These are phyloP conservation scores for Baudoinia panamericana DNA, from an alignment of 495 filamentous ascomycete species.

Conservation along the genomic window DNA sequence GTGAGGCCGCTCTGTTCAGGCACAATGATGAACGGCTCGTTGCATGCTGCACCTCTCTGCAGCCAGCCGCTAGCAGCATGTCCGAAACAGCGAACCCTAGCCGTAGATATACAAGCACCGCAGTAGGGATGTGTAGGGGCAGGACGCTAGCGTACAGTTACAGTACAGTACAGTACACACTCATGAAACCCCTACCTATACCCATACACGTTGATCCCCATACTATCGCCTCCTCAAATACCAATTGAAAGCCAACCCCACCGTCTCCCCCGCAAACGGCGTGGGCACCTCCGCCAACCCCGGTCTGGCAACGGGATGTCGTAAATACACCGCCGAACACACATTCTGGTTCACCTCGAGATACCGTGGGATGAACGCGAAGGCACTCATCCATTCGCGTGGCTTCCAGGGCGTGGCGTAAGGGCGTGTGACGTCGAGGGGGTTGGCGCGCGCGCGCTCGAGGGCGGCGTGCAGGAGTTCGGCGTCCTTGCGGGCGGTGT, in stretches of 20 bases:
- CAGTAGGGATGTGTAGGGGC: too few species aligned
- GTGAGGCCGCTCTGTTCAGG: too few species aligned
- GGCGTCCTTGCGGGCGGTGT: conserved; percentile 13
- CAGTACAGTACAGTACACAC: too few species aligned
- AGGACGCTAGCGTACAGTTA: too few species aligned
- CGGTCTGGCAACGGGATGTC: conserved; percentile 85
- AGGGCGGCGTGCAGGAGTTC: conserved; percentile 36
- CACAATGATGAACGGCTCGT: too few species aligned
- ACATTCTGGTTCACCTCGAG: conserved; percentile 95
- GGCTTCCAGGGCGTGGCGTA: conserved; percentile 87
- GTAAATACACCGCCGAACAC: conserved; percentile 86
- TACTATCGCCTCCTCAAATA: conserved; percentile 71
- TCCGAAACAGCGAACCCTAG: too few species aligned
- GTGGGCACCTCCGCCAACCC: conserved; percentile 83
- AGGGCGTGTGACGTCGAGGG: conserved; percentile 60
- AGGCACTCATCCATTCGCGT: conserved; percentile 74
- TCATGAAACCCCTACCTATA: background rate
- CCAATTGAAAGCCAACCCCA: conserved; percentile 80
- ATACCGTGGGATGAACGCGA: conserved; percentile 89
- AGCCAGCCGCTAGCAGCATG: too few species aligned
- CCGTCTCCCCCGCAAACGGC: conserved; percentile 51
- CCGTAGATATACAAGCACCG: too few species aligned
- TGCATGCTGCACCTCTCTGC: too few species aligned
- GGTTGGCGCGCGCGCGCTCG: conserved; percentile 51
- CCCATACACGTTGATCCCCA: background rate